These are phyloP conservation scores for Amanita rubescens DNA, from an alignment of 768 basidiomycete species.

Conservation along the genomic window DNA sequence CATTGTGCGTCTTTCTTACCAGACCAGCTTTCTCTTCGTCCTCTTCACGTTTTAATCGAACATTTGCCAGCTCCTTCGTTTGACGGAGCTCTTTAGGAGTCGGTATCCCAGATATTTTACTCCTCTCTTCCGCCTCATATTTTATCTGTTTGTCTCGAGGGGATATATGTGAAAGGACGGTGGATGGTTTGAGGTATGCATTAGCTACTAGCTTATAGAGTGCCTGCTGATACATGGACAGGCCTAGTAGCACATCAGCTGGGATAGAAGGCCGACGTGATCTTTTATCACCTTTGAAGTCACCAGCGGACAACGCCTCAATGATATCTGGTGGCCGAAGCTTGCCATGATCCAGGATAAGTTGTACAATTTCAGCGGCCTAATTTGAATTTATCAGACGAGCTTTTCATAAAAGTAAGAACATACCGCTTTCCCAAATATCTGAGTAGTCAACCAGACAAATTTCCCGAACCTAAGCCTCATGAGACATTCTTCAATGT, in stretches of 20 bases:
- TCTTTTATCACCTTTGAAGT: constrained; percentile 45
- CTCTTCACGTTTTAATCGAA: constrained; percentile 60
- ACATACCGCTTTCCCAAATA: constrained; percentile 61
- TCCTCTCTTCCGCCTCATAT: constrained; percentile 74
- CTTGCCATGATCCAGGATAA: constrained; percentile 81
- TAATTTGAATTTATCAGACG: constrained; percentile 19
- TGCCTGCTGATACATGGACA: constrained; percentile 47
- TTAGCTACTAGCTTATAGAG: constrained; percentile 65
- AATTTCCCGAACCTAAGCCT: constrained; percentile 80
- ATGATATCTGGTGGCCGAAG: constrained; percentile 70
- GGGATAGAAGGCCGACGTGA: not conserved
- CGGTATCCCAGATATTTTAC: constrained; percentile 67
- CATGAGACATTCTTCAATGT: constrained; percentile 75
- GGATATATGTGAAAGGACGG: constrained; percentile 68
- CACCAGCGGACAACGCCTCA: constrained; percentile 38
- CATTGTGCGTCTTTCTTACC: constrained; percentile 38
- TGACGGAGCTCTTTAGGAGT: constrained; percentile 73
- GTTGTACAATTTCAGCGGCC: constrained; percentile 71
- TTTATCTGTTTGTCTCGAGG: constrained; percentile 74
- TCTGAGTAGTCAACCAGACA: constrained; percentile 61
- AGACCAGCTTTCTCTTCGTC: constrained; percentile 68
- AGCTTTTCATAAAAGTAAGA: constrained; percentile 3
- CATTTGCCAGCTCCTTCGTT: constrained; percentile 58
- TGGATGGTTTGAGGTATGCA: constrained; percentile 76
- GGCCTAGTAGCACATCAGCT: constrained; percentile 12